phyloP scores from a whole-genome alignment of 306 rosid species.

The Vigna angularis region DNA sequence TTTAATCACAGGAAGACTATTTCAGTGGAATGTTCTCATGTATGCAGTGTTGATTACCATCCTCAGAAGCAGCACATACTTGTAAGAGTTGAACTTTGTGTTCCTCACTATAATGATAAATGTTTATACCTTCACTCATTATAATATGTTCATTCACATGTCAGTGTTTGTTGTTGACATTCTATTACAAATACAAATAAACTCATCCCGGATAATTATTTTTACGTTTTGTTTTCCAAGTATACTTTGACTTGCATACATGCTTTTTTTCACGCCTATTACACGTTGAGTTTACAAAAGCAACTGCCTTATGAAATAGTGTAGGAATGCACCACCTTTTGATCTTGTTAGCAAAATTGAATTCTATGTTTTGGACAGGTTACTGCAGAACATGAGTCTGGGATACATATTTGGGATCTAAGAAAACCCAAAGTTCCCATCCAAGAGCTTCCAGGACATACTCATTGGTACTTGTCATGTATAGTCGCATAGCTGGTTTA shows the following conservation, averaged over 20 bases:
- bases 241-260: slow-evolving; percentile 20
- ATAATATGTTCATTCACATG: neutral
- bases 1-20: slow-evolving; percentile 76
- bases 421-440: slow-evolving; percentile 78
- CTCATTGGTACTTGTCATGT: slow-evolving; percentile 78
- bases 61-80: slow-evolving; percentile 74
- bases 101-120: slow-evolving; percentile 23
- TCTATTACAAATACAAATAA: slow-evolving; percentile 14
- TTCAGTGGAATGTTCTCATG: slow-evolving; percentile 83
- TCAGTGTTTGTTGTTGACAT: slow-evolving; percentile 10
- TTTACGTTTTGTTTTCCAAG: slow-evolving; percentile 20
- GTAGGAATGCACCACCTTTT: neutral
- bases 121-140: slow-evolving; percentile 22
- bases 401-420: slow-evolving; percentile 92
- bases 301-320: slow-evolving; percentile 17
- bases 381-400: slow-evolving; percentile 89
- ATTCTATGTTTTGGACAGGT: slow-evolving; percentile 59
- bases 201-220: slow-evolving; percentile 1
- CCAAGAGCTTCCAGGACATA: slow-evolving; percentile 93
- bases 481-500: slow-evolving; percentile 35
- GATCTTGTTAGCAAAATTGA: slow-evolving; percentile 37
- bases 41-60: slow-evolving; percentile 78
- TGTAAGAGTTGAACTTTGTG: slow-evolving; percentile 61
- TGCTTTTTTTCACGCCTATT: slow-evolving; percentile 14
- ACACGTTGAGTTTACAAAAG: neutral